Conservation (phyloP, 2,329 filamentous ascomycete genomes). For the Penicillium sp. region DNA sequence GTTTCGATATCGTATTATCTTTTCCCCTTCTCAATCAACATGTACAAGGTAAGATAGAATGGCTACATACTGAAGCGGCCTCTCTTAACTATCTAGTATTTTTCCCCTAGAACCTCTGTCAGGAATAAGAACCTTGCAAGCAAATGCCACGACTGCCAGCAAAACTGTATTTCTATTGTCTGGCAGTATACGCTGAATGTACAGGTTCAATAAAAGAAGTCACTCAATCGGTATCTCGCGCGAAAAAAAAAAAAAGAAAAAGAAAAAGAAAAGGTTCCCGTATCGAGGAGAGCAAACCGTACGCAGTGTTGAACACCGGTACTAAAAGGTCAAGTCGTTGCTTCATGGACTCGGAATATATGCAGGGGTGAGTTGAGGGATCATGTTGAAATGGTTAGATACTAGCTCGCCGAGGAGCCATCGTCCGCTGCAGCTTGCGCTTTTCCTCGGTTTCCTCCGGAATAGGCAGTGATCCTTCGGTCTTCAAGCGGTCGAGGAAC, state of each 20-base stretch:
- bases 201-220: not conserved
- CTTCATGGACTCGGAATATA: not conserved
- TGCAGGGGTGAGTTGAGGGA: not conserved
- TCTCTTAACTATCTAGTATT: not conserved
- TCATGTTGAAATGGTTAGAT: constrained; percentile 45
- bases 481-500: constrained; percentile 72
- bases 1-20: not conserved
- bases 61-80: not conserved
- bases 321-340: not conserved
- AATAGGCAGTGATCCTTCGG: constrained; percentile 70
- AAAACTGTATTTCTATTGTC: not conserved
- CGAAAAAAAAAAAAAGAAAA: not conserved
- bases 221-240: not conserved
- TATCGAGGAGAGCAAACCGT: not conserved
- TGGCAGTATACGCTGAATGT: not conserved
- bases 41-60: not conserved
- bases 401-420: constrained; percentile 75
- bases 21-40: not conserved
- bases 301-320: not conserved
- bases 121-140: not conserved
- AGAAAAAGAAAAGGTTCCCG: too few relatives aligned
- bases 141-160: not conserved
- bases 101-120: not conserved
- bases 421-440: constrained; percentile 71
- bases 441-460: constrained; percentile 73